Base-by-base conservation (phyloP, 257 asterid species). In the Linderniella brevidens region DNA sequence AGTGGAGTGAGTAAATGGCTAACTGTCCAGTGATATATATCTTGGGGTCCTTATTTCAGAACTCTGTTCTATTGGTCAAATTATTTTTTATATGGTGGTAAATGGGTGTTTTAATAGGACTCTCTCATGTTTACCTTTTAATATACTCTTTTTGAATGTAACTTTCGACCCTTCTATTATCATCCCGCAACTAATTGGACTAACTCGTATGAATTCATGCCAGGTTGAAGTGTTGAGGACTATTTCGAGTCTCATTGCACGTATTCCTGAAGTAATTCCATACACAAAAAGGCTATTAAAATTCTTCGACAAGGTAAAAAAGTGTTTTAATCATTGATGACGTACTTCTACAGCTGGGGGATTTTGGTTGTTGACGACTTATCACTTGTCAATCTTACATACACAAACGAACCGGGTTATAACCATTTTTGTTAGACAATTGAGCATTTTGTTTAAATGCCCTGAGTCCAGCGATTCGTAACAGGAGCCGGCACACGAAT, bases 141-240 rank as follows among this genome's bases (percentile, higher is more conserved):
- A 25, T n/a, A 25, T n/a, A n/a, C 32, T 6, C 3, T n/a, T 6
- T 25, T 25, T 25, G 32, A 3, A 6, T 25, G 32, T 3, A 25
- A 25, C 4, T 25, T 25, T 25, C 6, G 32, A 25, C 35, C 19
- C 36, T 17, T 17, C 14, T 46, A 17, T 46, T 16, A 17, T 16
- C 25, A 16, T 46, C 12, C 10, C 9, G 12, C 25, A 1, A 44
- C 10, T 44, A n/a, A 1, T 8, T 18, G 18, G 14, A 13, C 19
- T 44, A 1, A 44, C 50, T 60, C 57, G n/a, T 43, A 58, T 55
- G 43, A n/a, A n/a, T 46, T 36, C 57, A 36, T 9, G 69, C 56
- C 88, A 90, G 99, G 99, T 90, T 75, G 94, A 85, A 75, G 88
- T 80, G 54, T 63, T 90, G 47, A 90, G 85, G 66, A 79, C 96